These are phyloP conservation scores for Aspergillus olivimuriae DNA, from an alignment of 495 filamentous ascomycete species.

Conservation along the genomic window DNA sequence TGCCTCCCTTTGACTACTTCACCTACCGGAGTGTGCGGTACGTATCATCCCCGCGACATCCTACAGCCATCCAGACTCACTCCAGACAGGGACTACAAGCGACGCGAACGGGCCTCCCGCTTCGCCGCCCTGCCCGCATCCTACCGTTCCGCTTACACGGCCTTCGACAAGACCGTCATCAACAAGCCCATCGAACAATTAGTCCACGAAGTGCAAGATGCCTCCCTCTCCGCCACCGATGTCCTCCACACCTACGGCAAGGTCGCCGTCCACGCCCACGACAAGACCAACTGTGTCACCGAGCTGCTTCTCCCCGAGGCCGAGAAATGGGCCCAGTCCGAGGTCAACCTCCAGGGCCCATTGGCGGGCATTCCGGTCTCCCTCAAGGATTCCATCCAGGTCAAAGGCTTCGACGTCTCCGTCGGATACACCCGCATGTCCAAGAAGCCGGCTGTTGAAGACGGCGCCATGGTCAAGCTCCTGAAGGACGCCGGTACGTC, in stretches of 20 bases:
- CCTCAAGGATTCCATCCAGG: conserved; percentile 80
- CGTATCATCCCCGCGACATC: conserved; percentile 4
- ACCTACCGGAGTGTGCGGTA: conserved; percentile 50
- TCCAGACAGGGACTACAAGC: conserved; percentile 64
- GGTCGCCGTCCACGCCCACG: conserved; percentile 75
- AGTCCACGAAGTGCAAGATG: conserved; percentile 68
- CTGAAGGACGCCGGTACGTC: conserved; percentile 75
- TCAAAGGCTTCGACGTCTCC: conserved; percentile 80
- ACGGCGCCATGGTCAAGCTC: conserved; percentile 70
- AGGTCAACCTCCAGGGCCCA: conserved; percentile 74
- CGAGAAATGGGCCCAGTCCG: conserved; percentile 64
- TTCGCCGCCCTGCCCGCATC: conserved; percentile 57
- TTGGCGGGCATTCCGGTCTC: conserved; percentile 86
- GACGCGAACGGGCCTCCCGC: conserved; percentile 60
- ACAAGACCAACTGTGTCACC: conserved; percentile 85
- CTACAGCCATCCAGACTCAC: neutral
- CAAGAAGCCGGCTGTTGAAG: conserved; percentile 54
- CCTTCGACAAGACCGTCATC: conserved; percentile 57
- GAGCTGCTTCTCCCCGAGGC: conserved; percentile 80
- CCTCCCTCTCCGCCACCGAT: conserved; percentile 57
- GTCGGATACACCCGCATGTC: conserved; percentile 76
- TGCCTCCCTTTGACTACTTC: conserved; percentile 55
- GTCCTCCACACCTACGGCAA: conserved; percentile 89
- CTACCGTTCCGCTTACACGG: conserved; percentile 61
- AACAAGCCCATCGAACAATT: conserved; percentile 69